A percentile compares a stretch with the other conserved stretches of the same genome.
These are phyloP conservation scores for Tylopilus vinaceipallidus DNA, from an alignment of 768 basidiomycete species.

Conservation along the genomic window DNA sequence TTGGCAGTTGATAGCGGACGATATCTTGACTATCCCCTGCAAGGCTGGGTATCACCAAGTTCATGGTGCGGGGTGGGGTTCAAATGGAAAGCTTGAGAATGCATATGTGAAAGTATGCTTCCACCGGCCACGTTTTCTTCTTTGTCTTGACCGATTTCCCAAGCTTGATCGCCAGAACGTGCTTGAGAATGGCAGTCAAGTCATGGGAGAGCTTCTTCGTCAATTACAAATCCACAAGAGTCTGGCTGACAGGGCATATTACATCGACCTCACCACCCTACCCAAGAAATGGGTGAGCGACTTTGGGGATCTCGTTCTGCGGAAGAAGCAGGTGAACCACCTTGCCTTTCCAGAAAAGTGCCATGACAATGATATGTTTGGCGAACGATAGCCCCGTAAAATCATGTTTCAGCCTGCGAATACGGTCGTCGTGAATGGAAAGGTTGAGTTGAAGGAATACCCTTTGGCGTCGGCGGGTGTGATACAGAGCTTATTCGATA, in stretches of 20 bases:
- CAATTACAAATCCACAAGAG: constrained; percentile 84
- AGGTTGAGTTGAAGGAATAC: constrained; percentile 79
- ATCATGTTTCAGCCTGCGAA: constrained; percentile 85
- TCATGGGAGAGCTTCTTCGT: constrained; percentile 70
- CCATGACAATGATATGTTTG: not conserved
- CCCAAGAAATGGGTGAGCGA: constrained; percentile 68
- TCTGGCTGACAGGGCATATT: constrained; percentile 78
- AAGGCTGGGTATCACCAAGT: constrained; percentile 81
- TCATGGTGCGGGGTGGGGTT: constrained; percentile 66
- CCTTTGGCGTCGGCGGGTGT: constrained; percentile 68
- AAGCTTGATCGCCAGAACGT: constrained; percentile 75
- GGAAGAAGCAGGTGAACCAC: constrained; percentile 67
- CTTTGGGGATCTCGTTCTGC: constrained; percentile 73
- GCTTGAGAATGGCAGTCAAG: constrained; percentile 60
- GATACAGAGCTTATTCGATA: constrained; percentile 81
- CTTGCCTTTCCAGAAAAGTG: not conserved
- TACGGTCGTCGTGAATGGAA: constrained; percentile 61
- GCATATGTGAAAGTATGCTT: constrained; percentile 62
- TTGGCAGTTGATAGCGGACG: not conserved
- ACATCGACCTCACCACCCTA: constrained; percentile 76
- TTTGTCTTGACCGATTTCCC: not conserved
- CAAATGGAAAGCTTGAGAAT: constrained; percentile 59
- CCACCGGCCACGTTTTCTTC: not conserved
- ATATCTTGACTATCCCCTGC: not conserved
- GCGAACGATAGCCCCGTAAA: constrained; percentile 63